phyloP scores from a whole-genome alignment of 495 filamentous ascomycete genomes.

The Penicillium cataractarum region DNA sequence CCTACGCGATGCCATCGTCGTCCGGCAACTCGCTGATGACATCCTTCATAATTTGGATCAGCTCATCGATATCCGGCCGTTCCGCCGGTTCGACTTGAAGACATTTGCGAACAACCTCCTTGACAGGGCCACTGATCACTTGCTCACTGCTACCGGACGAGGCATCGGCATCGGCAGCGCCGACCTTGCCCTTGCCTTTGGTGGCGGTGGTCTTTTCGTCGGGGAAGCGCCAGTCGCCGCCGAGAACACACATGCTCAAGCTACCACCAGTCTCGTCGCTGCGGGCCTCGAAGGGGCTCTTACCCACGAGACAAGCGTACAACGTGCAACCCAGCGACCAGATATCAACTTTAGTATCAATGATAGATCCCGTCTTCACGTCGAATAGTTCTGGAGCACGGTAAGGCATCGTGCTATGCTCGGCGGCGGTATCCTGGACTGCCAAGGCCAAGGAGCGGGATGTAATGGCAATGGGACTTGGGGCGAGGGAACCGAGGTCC shows the following conservation, averaged over 20 bases:
- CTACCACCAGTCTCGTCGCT: slow-evolving; percentile 95
- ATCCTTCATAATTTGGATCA: slow-evolving; percentile 78
- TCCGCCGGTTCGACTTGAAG: slow-evolving; percentile 91
- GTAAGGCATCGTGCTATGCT: slow-evolving; percentile 98
- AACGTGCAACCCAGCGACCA: slow-evolving; percentile 97
- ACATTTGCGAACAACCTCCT: slow-evolving; percentile 85
- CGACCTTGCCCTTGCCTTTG: slow-evolving; percentile 57
- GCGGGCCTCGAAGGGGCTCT: slow-evolving; percentile 93
- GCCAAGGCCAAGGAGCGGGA: slow-evolving; percentile 87
- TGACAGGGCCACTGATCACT: slow-evolving; percentile 72
- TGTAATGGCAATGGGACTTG: slow-evolving; percentile 89
- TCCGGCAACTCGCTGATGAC: slow-evolving; percentile 76
- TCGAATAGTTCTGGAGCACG: slow-evolving; percentile 97
- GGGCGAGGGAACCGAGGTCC: slow-evolving; percentile 92
- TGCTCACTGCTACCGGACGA: slow-evolving; percentile 33
- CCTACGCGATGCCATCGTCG: slow-evolving; percentile 55
- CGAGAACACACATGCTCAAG: slow-evolving; percentile 86
- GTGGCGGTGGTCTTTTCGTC: slow-evolving; percentile 68
- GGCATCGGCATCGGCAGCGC: slow-evolving; percentile 20
- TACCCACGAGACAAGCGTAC: slow-evolving; percentile 93
- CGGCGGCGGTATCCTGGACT: slow-evolving; percentile 90
- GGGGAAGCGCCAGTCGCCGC: slow-evolving; percentile 92
- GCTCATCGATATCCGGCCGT: slow-evolving; percentile 84
- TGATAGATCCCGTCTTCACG: slow-evolving; percentile 87
- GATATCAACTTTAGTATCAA: slow-evolving; percentile 98